Percentiles rank a stretch among this genome's conserved stretches.
Evolutionary conservation across 2,329 filamentous ascomycete genomes (phyloP).

Genomic region (Cordyceps cicadae): DNA sequence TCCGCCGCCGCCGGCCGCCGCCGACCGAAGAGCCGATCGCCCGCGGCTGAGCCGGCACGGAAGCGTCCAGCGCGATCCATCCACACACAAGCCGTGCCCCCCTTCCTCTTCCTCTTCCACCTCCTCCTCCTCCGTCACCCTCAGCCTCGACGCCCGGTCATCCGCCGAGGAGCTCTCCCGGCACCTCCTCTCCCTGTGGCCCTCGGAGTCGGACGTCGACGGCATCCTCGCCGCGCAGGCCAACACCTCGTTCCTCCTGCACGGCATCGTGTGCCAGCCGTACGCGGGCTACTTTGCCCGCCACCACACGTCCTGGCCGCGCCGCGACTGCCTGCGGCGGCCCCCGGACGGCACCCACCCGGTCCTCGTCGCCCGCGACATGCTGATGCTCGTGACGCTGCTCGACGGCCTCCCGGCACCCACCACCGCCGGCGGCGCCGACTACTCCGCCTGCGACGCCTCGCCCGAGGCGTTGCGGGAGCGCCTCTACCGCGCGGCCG

Average conservation of each 20-base stretch:
- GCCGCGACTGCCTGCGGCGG: slow-evolving; percentile 19
- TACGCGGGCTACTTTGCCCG: slow-evolving; percentile 18
- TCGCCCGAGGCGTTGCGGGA: background rate
- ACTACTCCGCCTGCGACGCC: background rate
- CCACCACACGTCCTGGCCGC: slow-evolving; percentile 13
- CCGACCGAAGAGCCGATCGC: background rate
- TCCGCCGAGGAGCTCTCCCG: slow-evolving; percentile 18
- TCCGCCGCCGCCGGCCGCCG: background rate
- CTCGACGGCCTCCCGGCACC: slow-evolving; percentile 25
- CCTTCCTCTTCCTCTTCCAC: too few relatives aligned
- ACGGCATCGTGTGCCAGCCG: slow-evolving; percentile 28
- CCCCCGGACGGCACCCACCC: slow-evolving; percentile 25
- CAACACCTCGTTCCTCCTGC: slow-evolving; percentile 24
- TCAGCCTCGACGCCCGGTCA: background rate
- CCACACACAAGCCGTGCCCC: background rate
- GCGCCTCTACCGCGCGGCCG: background rate
- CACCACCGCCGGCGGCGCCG: slow-evolving; percentile 5
- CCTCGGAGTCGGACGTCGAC: slow-evolving; percentile 28
- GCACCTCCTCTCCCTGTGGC: slow-evolving; percentile 30
- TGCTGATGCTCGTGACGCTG: slow-evolving; percentile 30
- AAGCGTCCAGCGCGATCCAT: background rate
- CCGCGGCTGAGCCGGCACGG: background rate
- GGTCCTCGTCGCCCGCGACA: slow-evolving; percentile 31
- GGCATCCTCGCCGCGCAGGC: slow-evolving; percentile 25
- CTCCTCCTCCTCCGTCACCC: background rate